Evolutionary conservation across 2,329 filamentous ascomycete species (phyloP).

Genomic region (Alternaria panax): DNA sequence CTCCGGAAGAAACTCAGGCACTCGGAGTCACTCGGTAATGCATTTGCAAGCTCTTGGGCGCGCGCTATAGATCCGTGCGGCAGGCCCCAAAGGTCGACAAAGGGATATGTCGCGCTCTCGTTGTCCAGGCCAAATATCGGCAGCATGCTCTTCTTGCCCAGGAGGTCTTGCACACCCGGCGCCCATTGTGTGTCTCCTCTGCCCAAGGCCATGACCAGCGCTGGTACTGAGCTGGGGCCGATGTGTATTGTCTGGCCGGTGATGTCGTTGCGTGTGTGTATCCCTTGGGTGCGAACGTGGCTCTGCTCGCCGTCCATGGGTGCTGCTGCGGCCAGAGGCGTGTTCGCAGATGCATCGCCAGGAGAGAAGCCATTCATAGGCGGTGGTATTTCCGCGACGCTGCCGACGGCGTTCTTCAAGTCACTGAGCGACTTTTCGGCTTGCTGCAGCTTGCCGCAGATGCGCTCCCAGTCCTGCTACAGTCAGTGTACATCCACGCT

Average conservation of each 20-base stretch:
- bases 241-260: constrained; percentile 68
- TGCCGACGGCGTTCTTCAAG: constrained; percentile 51
- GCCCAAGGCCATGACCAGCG: constrained; percentile 63
- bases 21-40: constrained; percentile 65
- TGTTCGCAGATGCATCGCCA: constrained; percentile 38
- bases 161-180: constrained; percentile 63
- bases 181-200: constrained; percentile 54
- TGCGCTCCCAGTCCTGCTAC: constrained; percentile 55
- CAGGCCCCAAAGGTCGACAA: constrained; percentile 69
- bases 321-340: constrained; percentile 43
- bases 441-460: constrained; percentile 57
- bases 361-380: constrained; percentile 46
- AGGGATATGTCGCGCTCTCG: constrained; percentile 70
- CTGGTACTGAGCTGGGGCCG: constrained; percentile 67
- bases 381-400: constrained; percentile 46
- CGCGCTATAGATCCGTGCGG: constrained; percentile 66
- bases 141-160: constrained; percentile 66
- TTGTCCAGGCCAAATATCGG: constrained; percentile 70
- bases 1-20: constrained; percentile 65
- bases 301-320: constrained; percentile 48
- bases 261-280: constrained; percentile 66
- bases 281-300: constrained; percentile 61
- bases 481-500: constrained; percentile 25
- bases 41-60: constrained; percentile 65
- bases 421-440: constrained; percentile 58